phyloP scores from a whole-genome alignment of 192 early-diverging fungal genomes.

The Dissophora globulifera region DNA sequence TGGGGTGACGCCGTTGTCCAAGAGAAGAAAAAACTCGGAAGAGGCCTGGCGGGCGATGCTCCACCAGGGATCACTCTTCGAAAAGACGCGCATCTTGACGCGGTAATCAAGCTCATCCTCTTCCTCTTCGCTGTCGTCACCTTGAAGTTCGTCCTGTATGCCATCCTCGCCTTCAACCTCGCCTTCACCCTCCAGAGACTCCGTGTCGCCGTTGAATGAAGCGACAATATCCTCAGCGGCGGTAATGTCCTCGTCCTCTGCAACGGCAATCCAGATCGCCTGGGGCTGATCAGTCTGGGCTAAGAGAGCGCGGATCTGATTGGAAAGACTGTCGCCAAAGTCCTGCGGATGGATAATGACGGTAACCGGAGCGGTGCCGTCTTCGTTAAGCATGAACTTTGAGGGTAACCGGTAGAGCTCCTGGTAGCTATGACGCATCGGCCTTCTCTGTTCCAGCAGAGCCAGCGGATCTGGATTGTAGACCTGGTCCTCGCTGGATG shows the following conservation, averaged over 20 bases:
- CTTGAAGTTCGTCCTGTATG: no score
- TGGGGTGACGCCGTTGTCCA: constrained; percentile 58
- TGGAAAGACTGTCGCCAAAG: constrained; percentile 29
- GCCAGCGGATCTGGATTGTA: constrained; percentile 51
- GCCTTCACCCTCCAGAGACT: not conserved
- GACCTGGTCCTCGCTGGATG: constrained; percentile 18
- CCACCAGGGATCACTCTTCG: constrained; percentile 46
- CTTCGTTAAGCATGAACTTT: constrained; percentile 50
- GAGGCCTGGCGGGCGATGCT: constrained; percentile 47
- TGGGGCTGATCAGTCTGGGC: constrained; percentile 51
- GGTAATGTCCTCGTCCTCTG: constrained; percentile 41
- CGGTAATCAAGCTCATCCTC: constrained; percentile 18
- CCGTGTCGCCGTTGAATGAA: constrained; percentile 13
- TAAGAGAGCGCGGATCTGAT: constrained; percentile 52
- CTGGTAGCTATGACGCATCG: constrained; percentile 47
- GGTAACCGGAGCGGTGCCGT: constrained; percentile 46
- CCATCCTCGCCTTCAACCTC: no score
- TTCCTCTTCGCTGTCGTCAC: constrained; percentile 14
- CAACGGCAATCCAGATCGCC: constrained; percentile 51
- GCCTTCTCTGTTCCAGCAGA: constrained; percentile 48
- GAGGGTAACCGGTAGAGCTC: constrained; percentile 44
- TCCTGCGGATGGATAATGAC: constrained; percentile 51
- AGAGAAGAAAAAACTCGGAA: constrained; percentile 55
- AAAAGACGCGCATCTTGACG: constrained; percentile 38
- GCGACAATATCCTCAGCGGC: constrained; percentile 29